Percentiles rank a stretch among this genome's conserved stretches.
Evolutionary conservation across 2,329 filamentous ascomycete genomes (phyloP).

Genomic region (Penicillium sp.): DNA sequence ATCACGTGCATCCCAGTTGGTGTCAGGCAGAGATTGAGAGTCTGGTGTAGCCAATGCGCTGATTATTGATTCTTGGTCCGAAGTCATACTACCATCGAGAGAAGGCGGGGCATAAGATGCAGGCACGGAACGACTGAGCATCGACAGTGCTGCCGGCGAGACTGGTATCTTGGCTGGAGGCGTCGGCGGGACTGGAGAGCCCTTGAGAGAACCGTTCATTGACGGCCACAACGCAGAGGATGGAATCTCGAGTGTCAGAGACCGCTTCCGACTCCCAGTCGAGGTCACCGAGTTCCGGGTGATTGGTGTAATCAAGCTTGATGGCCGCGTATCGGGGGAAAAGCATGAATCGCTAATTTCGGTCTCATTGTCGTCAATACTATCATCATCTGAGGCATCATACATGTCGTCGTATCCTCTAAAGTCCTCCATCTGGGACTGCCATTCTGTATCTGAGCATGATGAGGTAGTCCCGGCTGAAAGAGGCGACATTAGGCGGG

Average conservation of each 20-base stretch:
- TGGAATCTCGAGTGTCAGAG: constrained; percentile 53
- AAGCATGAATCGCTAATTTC: constrained; percentile 42
- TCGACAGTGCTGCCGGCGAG: constrained; percentile 64
- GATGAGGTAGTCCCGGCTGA: constrained; percentile 28
- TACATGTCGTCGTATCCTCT: constrained; percentile 80
- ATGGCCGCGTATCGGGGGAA: constrained; percentile 45
- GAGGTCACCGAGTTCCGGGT: constrained; percentile 32
- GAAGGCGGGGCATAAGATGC: constrained; percentile 74
- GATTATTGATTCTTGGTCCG: constrained; percentile 73
- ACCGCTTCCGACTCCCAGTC: constrained; percentile 41
- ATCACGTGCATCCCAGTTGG: constrained; percentile 50
- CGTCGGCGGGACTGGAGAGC: constrained; percentile 40
- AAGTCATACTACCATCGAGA: constrained; percentile 76
- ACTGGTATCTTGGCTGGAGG: constrained; percentile 56
- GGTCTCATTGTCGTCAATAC: constrained; percentile 24
- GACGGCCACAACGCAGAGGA: constrained; percentile 50
- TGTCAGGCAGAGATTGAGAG: constrained; percentile 49
- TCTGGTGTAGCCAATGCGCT: constrained; percentile 80
- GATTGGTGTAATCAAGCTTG: constrained; percentile 39
- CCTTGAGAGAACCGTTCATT: constrained; percentile 47
- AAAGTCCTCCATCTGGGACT: constrained; percentile 60
- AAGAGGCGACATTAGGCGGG: constrained; percentile 27
- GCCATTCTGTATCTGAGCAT: constrained; percentile 52
- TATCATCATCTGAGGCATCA: constrained; percentile 73
- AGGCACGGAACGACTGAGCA: constrained; percentile 63